Evolutionary conservation across 2,329 filamentous ascomycete species (phyloP).

Genomic region (Pleurostoma richardsiae): DNA sequence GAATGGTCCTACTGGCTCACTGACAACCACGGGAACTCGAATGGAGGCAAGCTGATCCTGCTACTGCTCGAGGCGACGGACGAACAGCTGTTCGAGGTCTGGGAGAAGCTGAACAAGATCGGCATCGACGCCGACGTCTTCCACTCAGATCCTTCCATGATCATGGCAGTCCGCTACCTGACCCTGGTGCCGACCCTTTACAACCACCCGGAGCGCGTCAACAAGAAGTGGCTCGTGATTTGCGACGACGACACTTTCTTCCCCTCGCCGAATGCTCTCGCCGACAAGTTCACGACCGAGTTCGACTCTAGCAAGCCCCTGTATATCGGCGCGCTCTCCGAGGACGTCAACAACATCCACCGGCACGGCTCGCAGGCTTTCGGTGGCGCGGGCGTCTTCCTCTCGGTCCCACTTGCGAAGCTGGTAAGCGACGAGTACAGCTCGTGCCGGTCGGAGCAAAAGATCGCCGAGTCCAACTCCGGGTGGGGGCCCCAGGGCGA

Average conservation of each 20-base stretch:
- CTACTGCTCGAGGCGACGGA: slow-evolving; percentile 48
- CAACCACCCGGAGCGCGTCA: slow-evolving; percentile 39
- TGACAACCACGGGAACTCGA: slow-evolving; percentile 48
- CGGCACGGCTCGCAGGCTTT: slow-evolving; percentile 60
- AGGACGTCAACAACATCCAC: slow-evolving; percentile 55
- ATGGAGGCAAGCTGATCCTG: slow-evolving; percentile 51
- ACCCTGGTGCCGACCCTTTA: slow-evolving; percentile 50
- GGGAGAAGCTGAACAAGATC: slow-evolving; percentile 35
- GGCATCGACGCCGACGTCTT: slow-evolving; percentile 55
- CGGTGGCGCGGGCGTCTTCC: slow-evolving; percentile 58
- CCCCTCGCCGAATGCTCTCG: slow-evolving; percentile 50
- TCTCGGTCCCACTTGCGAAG: slow-evolving; percentile 42
- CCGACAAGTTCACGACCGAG: slow-evolving; percentile 38
- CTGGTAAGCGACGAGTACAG: slow-evolving; percentile 20
- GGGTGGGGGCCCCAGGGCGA: slow-evolving; percentile 58
- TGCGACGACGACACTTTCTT: slow-evolving; percentile 66
- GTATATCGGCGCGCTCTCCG: slow-evolving; percentile 58
- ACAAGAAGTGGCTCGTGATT: slow-evolving; percentile 55
- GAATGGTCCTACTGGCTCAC: slow-evolving; percentile 59
- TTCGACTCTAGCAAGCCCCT: slow-evolving; percentile 47
- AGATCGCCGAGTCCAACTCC: slow-evolving; percentile 48
- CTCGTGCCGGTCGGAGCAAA: slow-evolving; percentile 36
- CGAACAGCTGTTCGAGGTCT: slow-evolving; percentile 43
- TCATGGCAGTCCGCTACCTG: slow-evolving; percentile 56
- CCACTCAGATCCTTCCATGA: slow-evolving; percentile 44